Conservation (phyloP, 2,329 filamentous ascomycete genomes). For the Calonectria montana region DNA sequence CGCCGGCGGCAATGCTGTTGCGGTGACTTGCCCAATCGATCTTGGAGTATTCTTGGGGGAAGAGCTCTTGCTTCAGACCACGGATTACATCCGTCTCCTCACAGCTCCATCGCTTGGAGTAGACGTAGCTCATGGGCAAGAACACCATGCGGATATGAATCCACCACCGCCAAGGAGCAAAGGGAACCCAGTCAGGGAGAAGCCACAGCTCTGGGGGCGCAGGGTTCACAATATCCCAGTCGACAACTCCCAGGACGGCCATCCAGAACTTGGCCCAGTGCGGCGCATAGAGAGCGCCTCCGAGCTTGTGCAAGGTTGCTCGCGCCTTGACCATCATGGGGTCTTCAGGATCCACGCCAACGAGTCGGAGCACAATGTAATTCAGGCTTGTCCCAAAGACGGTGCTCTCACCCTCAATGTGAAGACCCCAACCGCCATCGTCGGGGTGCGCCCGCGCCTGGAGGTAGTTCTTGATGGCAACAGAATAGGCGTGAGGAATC, state of each 20-base stretch:
- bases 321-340: slow-evolving; percentile 88
- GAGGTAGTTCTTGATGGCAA: slow-evolving; percentile 93
- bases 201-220: slow-evolving; percentile 95
- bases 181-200: slow-evolving; percentile 88
- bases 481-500: slow-evolving; percentile 81
- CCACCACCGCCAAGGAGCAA: slow-evolving; percentile 97
- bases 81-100: slow-evolving; percentile 80
- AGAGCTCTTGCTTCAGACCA: slow-evolving; percentile 82
- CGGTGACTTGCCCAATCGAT: slow-evolving; percentile 84
- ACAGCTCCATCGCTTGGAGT: slow-evolving; percentile 83
- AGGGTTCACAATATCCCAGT: slow-evolving; percentile 95
- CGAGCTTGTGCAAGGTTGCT: slow-evolving; percentile 83
- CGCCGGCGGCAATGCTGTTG: slow-evolving; percentile 81
- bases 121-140: slow-evolving; percentile 89
- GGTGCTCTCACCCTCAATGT: slow-evolving; percentile 92
- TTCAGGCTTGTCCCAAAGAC: slow-evolving; percentile 93
- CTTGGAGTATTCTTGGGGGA: slow-evolving; percentile 79
- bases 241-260: slow-evolving; percentile 81
- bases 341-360: slow-evolving; percentile 87
- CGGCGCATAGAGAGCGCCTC: slow-evolving; percentile 84
- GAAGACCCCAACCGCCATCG: slow-evolving; percentile 97
- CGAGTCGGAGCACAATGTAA: slow-evolving; percentile 82
- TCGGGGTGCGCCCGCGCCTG: slow-evolving; percentile 85
- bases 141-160: slow-evolving; percentile 99
- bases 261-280: slow-evolving; percentile 99